Conservation (phyloP, 768 basidiomycete genomes). For the Nevesoporus exiguus region DNA sequence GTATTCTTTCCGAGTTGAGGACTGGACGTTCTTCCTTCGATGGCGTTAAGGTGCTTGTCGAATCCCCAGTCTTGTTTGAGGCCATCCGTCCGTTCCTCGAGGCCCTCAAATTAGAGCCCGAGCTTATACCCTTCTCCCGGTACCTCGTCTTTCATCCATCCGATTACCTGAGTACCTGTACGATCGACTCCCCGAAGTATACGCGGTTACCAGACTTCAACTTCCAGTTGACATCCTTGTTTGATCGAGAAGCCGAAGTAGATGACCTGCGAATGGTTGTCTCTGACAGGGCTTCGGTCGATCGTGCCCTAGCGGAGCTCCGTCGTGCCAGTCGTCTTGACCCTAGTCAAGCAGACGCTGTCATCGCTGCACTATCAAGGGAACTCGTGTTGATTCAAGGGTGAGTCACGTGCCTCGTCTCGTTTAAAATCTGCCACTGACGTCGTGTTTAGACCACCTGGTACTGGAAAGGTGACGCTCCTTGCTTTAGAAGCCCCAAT, state of each 20-base stretch:
- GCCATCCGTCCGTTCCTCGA: constrained; percentile 66
- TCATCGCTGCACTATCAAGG: constrained; percentile 55
- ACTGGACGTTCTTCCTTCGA: constrained; percentile 23
- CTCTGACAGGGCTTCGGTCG: constrained; percentile 42
- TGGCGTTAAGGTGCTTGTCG: constrained; percentile 44
- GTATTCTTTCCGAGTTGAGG: constrained; percentile 38
- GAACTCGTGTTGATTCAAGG: constrained; percentile 73
- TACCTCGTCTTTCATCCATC: constrained; percentile 47
- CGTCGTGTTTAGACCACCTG: constrained; percentile 54
- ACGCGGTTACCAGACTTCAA: constrained; percentile 50
- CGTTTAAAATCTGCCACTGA: not conserved
- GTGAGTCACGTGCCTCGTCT: constrained; percentile 32
- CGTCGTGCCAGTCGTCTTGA: constrained; percentile 53
- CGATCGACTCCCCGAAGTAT: constrained; percentile 53
- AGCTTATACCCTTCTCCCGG: constrained; percentile 50
- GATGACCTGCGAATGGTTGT: constrained; percentile 41
- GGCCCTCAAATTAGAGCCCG: constrained; percentile 54
- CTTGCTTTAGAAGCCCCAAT: too few relatives aligned
- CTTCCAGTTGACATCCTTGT: constrained; percentile 55
- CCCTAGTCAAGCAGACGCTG: constrained; percentile 65
- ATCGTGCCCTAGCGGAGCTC: constrained; percentile 45
- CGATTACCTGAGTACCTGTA: constrained; percentile 31
- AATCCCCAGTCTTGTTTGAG: constrained; percentile 65
- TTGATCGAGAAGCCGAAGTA: constrained; percentile 39
- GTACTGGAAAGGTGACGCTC: constrained; percentile 63